Conservation (phyloP, 768 basidiomycete species). For the Neoboletus magnificus region DNA sequence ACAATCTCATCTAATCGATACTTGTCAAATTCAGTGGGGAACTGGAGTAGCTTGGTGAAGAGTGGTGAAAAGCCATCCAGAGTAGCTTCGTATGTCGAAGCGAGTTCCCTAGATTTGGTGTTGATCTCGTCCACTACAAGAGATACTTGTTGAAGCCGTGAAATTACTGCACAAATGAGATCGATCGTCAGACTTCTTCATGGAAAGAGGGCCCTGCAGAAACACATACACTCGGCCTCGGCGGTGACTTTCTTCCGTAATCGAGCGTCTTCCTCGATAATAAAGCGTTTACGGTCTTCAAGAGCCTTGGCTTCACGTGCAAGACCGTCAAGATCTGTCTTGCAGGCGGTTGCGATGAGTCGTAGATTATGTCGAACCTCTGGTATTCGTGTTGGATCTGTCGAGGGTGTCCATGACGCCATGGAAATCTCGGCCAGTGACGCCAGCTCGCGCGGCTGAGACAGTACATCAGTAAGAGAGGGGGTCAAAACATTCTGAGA, state of each 20-base stretch:
- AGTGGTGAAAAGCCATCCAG: slow-evolving; percentile 70
- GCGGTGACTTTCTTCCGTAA: slow-evolving; percentile 66
- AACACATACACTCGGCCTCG: slow-evolving; percentile 68
- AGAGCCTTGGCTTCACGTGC: slow-evolving; percentile 86
- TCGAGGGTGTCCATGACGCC: slow-evolving; percentile 82
- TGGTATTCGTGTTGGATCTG: slow-evolving; percentile 85
- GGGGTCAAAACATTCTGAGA: slow-evolving; percentile 11
- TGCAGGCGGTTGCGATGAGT: slow-evolving; percentile 79
- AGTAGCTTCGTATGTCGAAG: slow-evolving; percentile 65
- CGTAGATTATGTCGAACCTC: slow-evolving; percentile 96
- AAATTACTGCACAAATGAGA: slow-evolving; percentile 53
- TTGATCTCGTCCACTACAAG: slow-evolving; percentile 71
- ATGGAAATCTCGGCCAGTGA: slow-evolving; percentile 76
- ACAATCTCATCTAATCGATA: slow-evolving; percentile 89
- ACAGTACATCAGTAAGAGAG: slow-evolving; percentile 4
- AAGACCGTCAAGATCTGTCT: slow-evolving; percentile 81
- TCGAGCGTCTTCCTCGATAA: slow-evolving; percentile 65
- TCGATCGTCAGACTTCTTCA: slow-evolving; percentile 4
- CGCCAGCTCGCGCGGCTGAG: slow-evolving; percentile 79
- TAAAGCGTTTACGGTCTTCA: slow-evolving; percentile 72
- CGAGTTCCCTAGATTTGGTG: slow-evolving; percentile 57
- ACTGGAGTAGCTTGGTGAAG: slow-evolving; percentile 75
- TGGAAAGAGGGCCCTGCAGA: background rate
- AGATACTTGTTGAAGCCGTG: slow-evolving; percentile 73
- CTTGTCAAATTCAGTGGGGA: slow-evolving; percentile 66